Percentiles rank a stretch among this genome's conserved stretches.
phyloP scores from a whole-genome alignment of 495 filamentous ascomycete species.

The Cercophora newfieldiana region DNA sequence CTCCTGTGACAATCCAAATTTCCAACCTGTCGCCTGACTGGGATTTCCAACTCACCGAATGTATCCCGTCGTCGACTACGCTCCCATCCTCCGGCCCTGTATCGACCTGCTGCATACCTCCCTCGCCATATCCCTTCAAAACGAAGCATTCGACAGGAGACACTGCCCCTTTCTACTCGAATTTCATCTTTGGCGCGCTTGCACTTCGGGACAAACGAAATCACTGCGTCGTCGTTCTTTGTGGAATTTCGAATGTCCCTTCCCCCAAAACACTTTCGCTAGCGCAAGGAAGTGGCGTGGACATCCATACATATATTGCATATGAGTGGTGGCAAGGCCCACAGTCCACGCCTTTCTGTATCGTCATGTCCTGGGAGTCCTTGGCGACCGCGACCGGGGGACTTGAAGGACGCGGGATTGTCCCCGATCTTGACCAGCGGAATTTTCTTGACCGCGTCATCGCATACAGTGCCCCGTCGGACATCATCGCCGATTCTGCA shows the following conservation, averaged over 20 bases:
- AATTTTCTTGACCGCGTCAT: not conserved
- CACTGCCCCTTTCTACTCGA: not conserved
- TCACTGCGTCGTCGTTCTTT: not conserved
- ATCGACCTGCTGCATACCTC: not conserved
- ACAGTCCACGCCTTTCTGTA: not conserved
- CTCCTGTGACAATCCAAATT: not conserved
- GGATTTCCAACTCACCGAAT: not conserved
- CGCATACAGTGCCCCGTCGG: not conserved
- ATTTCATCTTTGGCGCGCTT: not conserved
- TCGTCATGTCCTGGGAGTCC: constrained; percentile 6
- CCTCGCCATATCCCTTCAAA: not conserved
- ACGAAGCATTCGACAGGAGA: not conserved
- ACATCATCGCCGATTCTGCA: not conserved
- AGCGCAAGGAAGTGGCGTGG: not conserved
- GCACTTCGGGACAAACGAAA: not conserved
- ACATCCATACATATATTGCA: not conserved
- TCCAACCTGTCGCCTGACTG: not conserved
- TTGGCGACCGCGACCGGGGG: not conserved
- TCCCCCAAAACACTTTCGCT: not conserved
- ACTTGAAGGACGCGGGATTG: not conserved
- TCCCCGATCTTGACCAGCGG: not conserved
- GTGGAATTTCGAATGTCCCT: not conserved
- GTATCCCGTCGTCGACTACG: not conserved
- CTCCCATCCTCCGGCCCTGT: not conserved
- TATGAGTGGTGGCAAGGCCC: not conserved